phyloP scores from a whole-genome alignment of 495 filamentous ascomycete species.

The Hypoxylon crocopeplum region DNA sequence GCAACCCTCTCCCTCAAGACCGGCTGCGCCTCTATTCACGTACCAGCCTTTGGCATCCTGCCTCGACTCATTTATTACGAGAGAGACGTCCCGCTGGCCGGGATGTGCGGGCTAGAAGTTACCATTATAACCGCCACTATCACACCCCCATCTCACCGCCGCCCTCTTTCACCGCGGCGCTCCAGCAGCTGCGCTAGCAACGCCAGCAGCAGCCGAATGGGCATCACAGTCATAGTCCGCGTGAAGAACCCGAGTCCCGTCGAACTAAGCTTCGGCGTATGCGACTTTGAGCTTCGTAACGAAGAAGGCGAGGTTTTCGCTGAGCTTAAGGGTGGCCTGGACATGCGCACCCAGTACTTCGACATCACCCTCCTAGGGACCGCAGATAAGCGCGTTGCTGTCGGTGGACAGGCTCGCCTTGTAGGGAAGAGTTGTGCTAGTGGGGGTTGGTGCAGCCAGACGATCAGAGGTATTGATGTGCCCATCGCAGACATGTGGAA shows the following conservation, averaged over 20 bases:
- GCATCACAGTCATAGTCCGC: slow-evolving; percentile 18
- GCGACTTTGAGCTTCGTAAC: slow-evolving; percentile 38
- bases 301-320: slow-evolving; percentile 29
- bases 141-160: not conserved
- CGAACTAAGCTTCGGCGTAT: slow-evolving; percentile 43
- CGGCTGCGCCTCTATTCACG: slow-evolving; percentile 27
- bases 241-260: slow-evolving; percentile 39
- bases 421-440: slow-evolving; percentile 29
- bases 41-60: slow-evolving; percentile 18
- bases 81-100: slow-evolving; percentile 33
- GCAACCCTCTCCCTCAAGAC: slow-evolving; percentile 35
- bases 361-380: slow-evolving; percentile 18
- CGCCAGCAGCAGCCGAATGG: not conserved
- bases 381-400: slow-evolving; percentile 15
- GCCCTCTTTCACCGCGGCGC: not conserved
- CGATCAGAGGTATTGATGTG: slow-evolving; percentile 35
- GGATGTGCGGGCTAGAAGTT: slow-evolving; percentile 36
- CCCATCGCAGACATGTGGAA: slow-evolving; percentile 13
- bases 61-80: slow-evolving; percentile 31
- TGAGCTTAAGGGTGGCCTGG: slow-evolving; percentile 36
- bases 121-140: slow-evolving; percentile 4
- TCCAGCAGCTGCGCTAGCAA: not conserved
- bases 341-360: slow-evolving; percentile 25
- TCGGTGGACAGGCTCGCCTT: slow-evolving; percentile 18
- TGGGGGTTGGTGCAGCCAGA: slow-evolving; percentile 40